These are phyloP conservation scores for Amanita inopinata DNA, from an alignment of 768 basidiomycete species.

Conservation along the genomic window DNA sequence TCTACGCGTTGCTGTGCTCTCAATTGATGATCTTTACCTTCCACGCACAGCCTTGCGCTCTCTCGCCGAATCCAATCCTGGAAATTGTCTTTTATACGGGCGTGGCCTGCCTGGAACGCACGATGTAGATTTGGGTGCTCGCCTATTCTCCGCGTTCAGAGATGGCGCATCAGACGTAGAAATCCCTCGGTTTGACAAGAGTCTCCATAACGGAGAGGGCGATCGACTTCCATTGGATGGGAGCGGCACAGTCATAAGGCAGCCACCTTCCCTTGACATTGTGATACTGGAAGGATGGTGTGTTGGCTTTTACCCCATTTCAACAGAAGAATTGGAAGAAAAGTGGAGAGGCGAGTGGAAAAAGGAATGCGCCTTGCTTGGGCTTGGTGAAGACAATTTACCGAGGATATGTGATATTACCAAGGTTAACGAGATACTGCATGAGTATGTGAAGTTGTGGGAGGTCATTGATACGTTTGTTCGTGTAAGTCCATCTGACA, in stretches of 20 bases:
- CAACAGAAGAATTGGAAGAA: conserved; percentile 35
- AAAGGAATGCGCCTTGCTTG: conserved; percentile 26
- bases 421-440: conserved; percentile 54
- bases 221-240: conserved; percentile 52
- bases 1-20: conserved; percentile 54
- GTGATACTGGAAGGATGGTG: conserved; percentile 97
- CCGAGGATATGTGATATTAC: conserved; percentile 43
- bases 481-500: conserved; percentile 39
- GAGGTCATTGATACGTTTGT: conserved; percentile 61
- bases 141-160: conserved; percentile 42
- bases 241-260: conserved; percentile 32
- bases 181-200: conserved; percentile 86
- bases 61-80: conserved; percentile 44
- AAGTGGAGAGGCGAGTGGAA: conserved; percentile 43
- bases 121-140: conserved; percentile 58
- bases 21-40: conserved; percentile 83
- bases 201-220: conserved; percentile 68
- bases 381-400: conserved; percentile 25
- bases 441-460: conserved; percentile 61
- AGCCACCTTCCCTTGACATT: conserved; percentile 45
- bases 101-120: conserved; percentile 94
- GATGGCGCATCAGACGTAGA: conserved; percentile 33
- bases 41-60: conserved; percentile 49
- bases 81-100: conserved; percentile 63
- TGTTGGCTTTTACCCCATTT: conserved; percentile 72